Conservation (phyloP, 257 asterid species). For the Catharanthus roseus region DNA sequence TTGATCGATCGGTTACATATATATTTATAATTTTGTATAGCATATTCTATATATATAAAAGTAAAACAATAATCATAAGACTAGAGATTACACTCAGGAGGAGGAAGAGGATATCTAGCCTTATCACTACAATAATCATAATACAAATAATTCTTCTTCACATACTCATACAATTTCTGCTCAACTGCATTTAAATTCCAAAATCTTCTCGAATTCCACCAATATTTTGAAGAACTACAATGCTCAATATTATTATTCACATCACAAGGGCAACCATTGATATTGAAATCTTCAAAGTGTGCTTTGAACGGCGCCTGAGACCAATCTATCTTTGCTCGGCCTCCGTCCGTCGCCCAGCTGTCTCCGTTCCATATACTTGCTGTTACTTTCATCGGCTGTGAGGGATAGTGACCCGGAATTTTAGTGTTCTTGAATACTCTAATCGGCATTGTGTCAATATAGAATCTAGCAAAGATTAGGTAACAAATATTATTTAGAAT, state of each 20-base stretch:
- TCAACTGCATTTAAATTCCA: not conserved
- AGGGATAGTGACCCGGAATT: conserved; percentile 2
- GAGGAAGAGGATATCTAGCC: not conserved
- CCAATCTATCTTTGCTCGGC: conserved; percentile 19
- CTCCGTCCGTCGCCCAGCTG: conserved; percentile 16
- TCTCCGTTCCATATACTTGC: conserved; percentile 17
- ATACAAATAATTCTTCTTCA: not conserved
- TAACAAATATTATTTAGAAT: too few relatives aligned
- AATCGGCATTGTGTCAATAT: conserved; percentile 9
- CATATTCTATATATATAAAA: too few relatives aligned
- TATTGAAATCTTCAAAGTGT: conserved; percentile 5
- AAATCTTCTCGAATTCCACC: conserved; percentile 17
- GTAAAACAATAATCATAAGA: not conserved
- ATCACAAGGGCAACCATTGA: conserved; percentile 15
- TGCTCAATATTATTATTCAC: not conserved
- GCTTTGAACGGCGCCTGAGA: conserved; percentile 10
- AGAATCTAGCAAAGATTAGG: too few relatives aligned
- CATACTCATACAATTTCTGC: not conserved
- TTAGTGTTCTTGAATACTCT: conserved; percentile 13
- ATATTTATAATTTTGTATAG: too few relatives aligned
- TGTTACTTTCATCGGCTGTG: conserved; percentile 11
- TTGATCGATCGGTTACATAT: too few relatives aligned
- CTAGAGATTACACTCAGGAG: conserved; percentile 5
- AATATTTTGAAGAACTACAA: conserved; percentile 8
- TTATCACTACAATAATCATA: conserved; percentile 15